Percentiles rank a stretch among this genome's conserved stretches.
Evolutionary conservation across 768 basidiomycete species (phyloP).

Genomic region (Boletus reticulatus): DNA sequence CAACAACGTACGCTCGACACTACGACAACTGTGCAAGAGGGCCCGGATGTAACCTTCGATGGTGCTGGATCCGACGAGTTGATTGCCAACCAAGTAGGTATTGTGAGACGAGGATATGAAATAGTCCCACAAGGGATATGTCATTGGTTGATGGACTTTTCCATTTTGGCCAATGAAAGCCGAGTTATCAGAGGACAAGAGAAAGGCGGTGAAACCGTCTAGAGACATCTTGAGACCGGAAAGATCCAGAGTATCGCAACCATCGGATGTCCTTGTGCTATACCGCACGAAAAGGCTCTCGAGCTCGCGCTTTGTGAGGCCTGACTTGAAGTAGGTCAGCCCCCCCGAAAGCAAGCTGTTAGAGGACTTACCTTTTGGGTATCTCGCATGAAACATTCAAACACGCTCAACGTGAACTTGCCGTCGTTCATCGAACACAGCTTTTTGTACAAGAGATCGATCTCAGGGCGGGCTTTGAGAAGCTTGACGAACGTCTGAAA

Average conservation of each 20-base stretch:
- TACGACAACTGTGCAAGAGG: constrained; percentile 85
- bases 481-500: constrained; percentile 83
- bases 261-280: constrained; percentile 12
- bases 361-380: constrained; percentile 45
- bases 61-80: constrained; percentile 84
- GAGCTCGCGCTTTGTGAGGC: constrained; percentile 34
- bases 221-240: constrained; percentile 38
- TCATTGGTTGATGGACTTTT: constrained; percentile 80
- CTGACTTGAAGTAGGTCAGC: constrained; percentile 32
- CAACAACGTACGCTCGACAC: constrained; percentile 78
- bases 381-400: constrained; percentile 50
- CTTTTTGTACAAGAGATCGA: constrained; percentile 61
- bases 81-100: constrained; percentile 85
- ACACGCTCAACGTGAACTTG: constrained; percentile 36
- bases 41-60: constrained; percentile 93
- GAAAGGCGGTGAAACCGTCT: constrained; percentile 73
- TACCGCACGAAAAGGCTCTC: constrained; percentile 38
- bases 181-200: constrained; percentile 77
- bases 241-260: neutral
- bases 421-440: constrained; percentile 34
- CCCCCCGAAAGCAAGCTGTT: neutral
- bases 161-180: constrained; percentile 52
- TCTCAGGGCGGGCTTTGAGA: constrained; percentile 81
- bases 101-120: constrained; percentile 91
- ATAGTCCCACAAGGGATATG: constrained; percentile 82